Conservation (phyloP, 495 filamentous ascomycete species). For the Podospora anserina region DNA sequence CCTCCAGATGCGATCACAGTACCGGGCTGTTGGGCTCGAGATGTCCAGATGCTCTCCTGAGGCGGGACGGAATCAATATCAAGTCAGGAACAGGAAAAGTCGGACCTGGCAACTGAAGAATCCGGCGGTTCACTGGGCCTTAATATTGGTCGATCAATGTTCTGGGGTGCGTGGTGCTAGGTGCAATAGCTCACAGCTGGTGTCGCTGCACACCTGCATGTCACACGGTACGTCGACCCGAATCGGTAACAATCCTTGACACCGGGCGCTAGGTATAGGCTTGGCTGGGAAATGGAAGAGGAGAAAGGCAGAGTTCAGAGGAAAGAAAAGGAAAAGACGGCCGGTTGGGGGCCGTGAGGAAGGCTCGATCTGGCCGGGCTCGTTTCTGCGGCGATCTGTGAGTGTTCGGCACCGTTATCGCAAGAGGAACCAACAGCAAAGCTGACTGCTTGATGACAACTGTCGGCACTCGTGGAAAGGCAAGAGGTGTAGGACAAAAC, state of each 20-base stretch:
- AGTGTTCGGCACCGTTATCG: conserved; percentile 15
- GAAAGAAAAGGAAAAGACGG: background rate
- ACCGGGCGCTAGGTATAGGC: conserved; percentile 24
- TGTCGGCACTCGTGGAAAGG: conserved; percentile 12
- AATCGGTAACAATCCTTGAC: conserved; percentile 10
- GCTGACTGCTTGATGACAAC: background rate
- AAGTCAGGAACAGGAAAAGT: conserved; percentile 16
- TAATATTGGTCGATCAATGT: conserved; percentile 46
- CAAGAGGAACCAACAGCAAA: background rate
- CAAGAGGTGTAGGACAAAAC: background rate
- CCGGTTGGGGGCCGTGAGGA: no score
- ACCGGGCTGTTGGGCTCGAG: background rate
- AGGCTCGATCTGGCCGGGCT: background rate
- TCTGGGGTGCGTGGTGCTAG: conserved; percentile 13
- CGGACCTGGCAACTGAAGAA: conserved; percentile 22
- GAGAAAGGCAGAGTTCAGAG: background rate
- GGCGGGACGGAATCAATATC: background rate
- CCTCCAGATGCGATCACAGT: conserved; percentile 1
- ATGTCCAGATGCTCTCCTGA: background rate
- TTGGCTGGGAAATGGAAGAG: background rate
- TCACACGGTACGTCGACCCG: conserved; percentile 22
- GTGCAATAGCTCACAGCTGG: conserved; percentile 16
- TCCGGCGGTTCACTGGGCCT: conserved; percentile 45
- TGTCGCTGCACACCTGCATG: conserved; percentile 29
- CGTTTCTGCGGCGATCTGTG: conserved; percentile 12